These are phyloP conservation scores for Haplographium delicatum DNA, from an alignment of 495 filamentous ascomycete species.

Conservation along the genomic window DNA sequence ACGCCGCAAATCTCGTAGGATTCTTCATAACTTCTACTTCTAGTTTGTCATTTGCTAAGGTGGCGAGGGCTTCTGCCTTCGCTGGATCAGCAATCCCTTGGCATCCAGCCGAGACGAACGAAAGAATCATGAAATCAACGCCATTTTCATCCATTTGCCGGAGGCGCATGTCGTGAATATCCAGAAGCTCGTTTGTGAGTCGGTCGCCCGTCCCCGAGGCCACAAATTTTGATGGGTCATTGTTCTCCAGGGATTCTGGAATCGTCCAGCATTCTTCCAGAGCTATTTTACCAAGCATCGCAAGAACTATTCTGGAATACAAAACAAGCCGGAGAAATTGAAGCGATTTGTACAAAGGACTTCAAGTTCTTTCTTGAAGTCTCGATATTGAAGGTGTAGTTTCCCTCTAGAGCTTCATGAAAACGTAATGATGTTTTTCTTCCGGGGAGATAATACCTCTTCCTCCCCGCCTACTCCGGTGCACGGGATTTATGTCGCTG, in stretches of 20 bases:
- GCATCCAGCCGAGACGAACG: conserved; percentile 49
- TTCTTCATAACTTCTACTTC: conserved; percentile 39
- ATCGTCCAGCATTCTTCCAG: conserved; percentile 49
- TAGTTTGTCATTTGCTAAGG: conserved; percentile 55
- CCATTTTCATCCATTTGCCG: conserved; percentile 53
- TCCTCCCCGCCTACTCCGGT: too few species aligned
- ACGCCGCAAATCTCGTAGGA: conserved; percentile 50
- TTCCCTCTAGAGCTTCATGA: too few species aligned
- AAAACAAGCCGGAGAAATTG: not conserved
- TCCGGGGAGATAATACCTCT: too few species aligned
- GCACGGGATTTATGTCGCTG: too few species aligned
- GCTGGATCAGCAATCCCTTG: conserved; percentile 41
- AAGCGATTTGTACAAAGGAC: too few species aligned
- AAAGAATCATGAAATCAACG: conserved; percentile 56
- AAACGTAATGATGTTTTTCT: too few species aligned
- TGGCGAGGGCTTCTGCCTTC: conserved; percentile 29
- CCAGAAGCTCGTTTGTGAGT: conserved; percentile 35
- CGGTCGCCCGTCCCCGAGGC: conserved; percentile 9
- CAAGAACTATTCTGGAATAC: not conserved
- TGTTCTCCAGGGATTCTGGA: conserved; percentile 18
- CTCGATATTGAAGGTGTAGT: too few species aligned
- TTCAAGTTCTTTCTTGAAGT: too few species aligned
- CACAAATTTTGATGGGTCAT: conserved; percentile 24
- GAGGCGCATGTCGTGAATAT: conserved; percentile 46
- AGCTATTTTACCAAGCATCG: conserved; percentile 49